These are phyloP conservation scores for Nelumbo lutea DNA, from an alignment of 164 flowering plant species.

Conservation along the genomic window DNA sequence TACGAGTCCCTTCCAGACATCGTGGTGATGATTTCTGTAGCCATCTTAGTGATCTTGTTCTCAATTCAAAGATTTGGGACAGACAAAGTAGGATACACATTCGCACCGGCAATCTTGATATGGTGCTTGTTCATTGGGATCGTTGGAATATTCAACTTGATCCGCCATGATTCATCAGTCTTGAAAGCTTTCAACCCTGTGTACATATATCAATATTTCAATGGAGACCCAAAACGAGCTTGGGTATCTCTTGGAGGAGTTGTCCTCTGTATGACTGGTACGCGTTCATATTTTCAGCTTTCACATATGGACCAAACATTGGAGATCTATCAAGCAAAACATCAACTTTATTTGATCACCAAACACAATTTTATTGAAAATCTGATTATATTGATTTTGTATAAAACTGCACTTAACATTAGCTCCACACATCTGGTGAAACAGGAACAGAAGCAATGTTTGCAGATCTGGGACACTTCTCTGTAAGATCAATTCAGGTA, in stretches of 20 bases:
- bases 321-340: too few species aligned
- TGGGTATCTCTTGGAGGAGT: constrained; percentile 33
- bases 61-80: constrained; percentile 32
- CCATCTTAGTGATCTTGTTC: constrained; percentile 23
- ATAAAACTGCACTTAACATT: not conserved
- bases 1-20: constrained; percentile 8
- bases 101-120: constrained; percentile 22
- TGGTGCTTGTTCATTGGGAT: constrained; percentile 22
- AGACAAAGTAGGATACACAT: constrained; percentile 29
- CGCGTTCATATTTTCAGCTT: not conserved
- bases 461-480: constrained; percentile 27
- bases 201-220: constrained; percentile 20
- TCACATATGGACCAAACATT: too few species aligned
- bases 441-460: constrained; percentile 28
- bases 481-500: constrained; percentile 25
- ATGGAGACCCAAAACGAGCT: constrained; percentile 20
- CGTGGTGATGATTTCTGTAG: constrained; percentile 29
- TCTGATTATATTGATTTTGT: not conserved
- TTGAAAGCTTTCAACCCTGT: constrained; percentile 23
- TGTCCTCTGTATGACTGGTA: constrained; percentile 30
- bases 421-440: not conserved
- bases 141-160: constrained; percentile 20
- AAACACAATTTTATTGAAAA: too few species aligned
- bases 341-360: too few species aligned
- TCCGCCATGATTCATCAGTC: constrained; percentile 17